These are phyloP conservation scores for Rosa lucieae DNA, from an alignment of 306 rosid genomes.

Conservation along the genomic window DNA sequence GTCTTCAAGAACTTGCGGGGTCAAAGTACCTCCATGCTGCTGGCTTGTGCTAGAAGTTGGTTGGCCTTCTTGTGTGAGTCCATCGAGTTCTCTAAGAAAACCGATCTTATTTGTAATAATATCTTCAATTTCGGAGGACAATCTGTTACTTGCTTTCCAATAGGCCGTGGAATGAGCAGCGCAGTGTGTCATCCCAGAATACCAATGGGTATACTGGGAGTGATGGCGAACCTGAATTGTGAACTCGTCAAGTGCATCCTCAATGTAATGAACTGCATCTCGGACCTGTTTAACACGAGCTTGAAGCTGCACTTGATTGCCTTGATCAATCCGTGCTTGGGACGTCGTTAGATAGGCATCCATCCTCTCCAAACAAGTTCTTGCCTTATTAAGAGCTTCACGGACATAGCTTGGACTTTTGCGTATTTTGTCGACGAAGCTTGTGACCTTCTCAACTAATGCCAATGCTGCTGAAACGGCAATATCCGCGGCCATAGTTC, in stretches of 20 bases:
- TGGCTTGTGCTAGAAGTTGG: not conserved
- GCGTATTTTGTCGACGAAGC: too few species aligned
- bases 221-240: not conserved
- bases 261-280: not conserved
- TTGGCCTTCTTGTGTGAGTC: not conserved
- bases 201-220: not conserved
- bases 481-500: too few species aligned
- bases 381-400: too few species aligned
- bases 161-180: too few species aligned
- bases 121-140: not conserved
- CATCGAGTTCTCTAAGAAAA: too few species aligned
- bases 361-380: too few species aligned
- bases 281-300: not conserved
- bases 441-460: too few species aligned
- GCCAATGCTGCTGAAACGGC: too few species aligned
- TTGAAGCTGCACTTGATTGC: not conserved
- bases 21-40: too few species aligned
- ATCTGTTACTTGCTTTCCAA: not conserved
- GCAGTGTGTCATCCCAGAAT: not conserved
- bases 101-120: not conserved
- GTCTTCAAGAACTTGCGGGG: not conserved
- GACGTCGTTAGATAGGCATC: too few species aligned
- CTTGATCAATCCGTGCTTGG: not conserved
- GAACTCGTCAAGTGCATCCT: conserved; percentile 3
- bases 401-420: too few species aligned